phyloP scores from a whole-genome alignment of 2,329 filamentous ascomycete genomes.

The Penicillium sp. region DNA sequence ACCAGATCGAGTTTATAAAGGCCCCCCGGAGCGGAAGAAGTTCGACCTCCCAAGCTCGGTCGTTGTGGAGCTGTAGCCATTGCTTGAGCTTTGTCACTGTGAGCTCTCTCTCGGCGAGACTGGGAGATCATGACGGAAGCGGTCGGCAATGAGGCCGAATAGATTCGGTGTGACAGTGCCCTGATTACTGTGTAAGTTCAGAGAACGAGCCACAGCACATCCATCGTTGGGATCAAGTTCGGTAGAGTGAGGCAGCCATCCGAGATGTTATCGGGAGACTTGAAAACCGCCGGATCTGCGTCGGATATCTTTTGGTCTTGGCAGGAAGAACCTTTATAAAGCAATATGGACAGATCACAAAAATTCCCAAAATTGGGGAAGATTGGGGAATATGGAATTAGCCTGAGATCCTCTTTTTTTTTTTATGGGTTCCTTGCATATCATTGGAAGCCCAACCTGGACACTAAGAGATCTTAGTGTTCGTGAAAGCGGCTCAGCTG shows the following conservation, averaged over 20 bases:
- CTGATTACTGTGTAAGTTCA: constrained; percentile 30
- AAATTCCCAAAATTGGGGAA: background rate
- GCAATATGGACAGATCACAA: constrained; percentile 8
- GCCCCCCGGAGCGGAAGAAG: constrained; percentile 36
- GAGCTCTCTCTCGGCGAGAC: constrained; percentile 30
- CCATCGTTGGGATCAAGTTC: constrained; percentile 31
- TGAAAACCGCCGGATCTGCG: background rate
- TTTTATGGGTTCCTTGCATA: background rate
- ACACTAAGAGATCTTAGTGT: background rate
- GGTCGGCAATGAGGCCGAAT: constrained; percentile 8
- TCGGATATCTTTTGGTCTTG: constrained; percentile 5
- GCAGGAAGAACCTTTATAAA: background rate
- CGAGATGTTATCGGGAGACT: background rate
- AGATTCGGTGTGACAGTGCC: constrained; percentile 21
- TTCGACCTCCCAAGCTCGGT: constrained; percentile 34
- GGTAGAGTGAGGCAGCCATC: constrained; percentile 10
- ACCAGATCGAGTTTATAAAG: constrained; percentile 28
- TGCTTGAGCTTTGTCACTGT: constrained; percentile 32
- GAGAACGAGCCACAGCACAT: constrained; percentile 29
- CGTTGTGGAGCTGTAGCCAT: constrained; percentile 26
- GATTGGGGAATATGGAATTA: background rate
- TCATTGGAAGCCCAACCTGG: constrained; percentile 2
- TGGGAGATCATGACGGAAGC: constrained; percentile 28
- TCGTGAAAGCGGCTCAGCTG: constrained; percentile 8
- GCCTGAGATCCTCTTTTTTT: background rate